Conservation (phyloP, 176 grass and related monocot species). For the Oryza coarctata region DNA sequence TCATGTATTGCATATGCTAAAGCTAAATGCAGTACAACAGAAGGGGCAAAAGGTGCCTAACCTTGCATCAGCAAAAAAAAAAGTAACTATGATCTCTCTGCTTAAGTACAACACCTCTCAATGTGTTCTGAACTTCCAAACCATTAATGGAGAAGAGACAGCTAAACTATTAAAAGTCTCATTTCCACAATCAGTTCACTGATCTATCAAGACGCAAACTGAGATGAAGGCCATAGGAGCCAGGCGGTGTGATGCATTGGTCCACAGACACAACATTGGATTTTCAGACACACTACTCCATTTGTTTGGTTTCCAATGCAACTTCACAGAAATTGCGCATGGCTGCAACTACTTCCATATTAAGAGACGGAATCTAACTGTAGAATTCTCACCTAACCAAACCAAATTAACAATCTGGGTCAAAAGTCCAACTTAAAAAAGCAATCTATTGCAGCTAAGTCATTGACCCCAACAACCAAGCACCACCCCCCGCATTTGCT, state of each 20-base stretch:
- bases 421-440: slow-evolving; percentile 42
- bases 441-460: slow-evolving; percentile 25
- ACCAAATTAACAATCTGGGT: slow-evolving; percentile 24
- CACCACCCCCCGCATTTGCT: not conserved
- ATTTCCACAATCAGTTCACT: not conserved
- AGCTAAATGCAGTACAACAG: slow-evolving; percentile 12
- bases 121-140: slow-evolving; percentile 1
- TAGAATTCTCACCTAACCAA: slow-evolving; percentile 33
- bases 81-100: not conserved
- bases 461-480: slow-evolving; percentile 41
- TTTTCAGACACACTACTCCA: not conserved
- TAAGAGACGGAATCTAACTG: slow-evolving; percentile 12
- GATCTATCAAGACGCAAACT: slow-evolving; percentile 1
- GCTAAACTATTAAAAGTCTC: not conserved
- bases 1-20: slow-evolving; percentile 14
- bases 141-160: not conserved
- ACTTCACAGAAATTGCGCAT: slow-evolving; percentile 25
- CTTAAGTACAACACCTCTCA: slow-evolving; percentile 15
- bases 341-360: slow-evolving; percentile 21
- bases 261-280: not conserved
- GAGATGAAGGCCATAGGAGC: not conserved
- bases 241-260: slow-evolving; percentile 10
- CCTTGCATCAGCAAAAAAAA: not conserved
- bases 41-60: not conserved
- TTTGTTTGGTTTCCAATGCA: slow-evolving; percentile 7